phyloP scores from a whole-genome alignment of 108 stramenopile genomes.

The Stephanodiscus triporus region DNA sequence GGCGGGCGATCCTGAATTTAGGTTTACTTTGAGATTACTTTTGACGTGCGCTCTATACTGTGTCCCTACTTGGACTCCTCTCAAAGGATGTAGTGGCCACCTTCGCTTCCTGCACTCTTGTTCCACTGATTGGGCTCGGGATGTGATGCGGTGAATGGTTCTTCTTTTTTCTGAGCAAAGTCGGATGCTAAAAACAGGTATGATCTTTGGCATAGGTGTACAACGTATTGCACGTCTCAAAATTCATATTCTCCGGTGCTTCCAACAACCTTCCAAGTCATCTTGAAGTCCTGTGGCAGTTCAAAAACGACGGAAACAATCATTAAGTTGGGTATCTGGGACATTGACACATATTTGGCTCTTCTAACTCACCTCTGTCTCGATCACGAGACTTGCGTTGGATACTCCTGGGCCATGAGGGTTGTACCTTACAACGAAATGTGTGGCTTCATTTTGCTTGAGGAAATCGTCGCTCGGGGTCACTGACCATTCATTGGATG shows the following conservation, averaged over 20 bases:
- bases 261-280: slow-evolving; percentile 83
- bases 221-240: no score
- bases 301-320: neutral
- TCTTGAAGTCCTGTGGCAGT: slow-evolving; percentile 63
- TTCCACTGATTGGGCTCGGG: slow-evolving; percentile 40
- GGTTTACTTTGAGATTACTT: neutral
- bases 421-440: slow-evolving; percentile 72
- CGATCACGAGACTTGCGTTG: slow-evolving; percentile 75
- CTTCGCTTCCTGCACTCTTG: slow-evolving; percentile 46
- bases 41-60: neutral
- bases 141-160: slow-evolving; percentile 38
- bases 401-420: slow-evolving; percentile 61
- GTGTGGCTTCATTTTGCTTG: slow-evolving; percentile 56
- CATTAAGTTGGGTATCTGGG: neutral
- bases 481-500: slow-evolving; percentile 62
- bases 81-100: slow-evolving; percentile 33
- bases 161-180: slow-evolving; percentile 29
- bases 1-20: neutral
- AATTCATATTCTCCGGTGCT: slow-evolving; percentile 57
- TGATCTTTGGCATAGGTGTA: no score
- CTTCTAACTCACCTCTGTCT: slow-evolving; percentile 56
- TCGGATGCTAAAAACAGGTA: no score
- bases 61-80: neutral
- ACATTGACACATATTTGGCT: neutral
- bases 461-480: slow-evolving; percentile 70